Conservation (phyloP, 345 rosid genomes). For the Citrus sp. region DNA sequence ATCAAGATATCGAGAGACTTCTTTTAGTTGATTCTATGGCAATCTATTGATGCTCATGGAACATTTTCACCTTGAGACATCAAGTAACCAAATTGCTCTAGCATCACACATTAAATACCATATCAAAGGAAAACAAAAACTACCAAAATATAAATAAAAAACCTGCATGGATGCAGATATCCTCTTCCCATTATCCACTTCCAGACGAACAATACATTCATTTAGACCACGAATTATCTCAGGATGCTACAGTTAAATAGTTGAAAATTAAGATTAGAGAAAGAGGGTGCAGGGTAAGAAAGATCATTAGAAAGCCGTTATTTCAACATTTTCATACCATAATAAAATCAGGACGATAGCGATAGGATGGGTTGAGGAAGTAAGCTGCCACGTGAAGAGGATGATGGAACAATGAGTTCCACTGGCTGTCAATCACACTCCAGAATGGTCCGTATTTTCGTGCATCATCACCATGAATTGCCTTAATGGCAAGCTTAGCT, state of each 20-base stretch:
- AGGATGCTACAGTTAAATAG: slow-evolving; percentile 48
- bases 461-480: slow-evolving; percentile 55
- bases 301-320: neutral
- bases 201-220: slow-evolving; percentile 85
- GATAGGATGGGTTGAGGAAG: slow-evolving; percentile 84
- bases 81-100: neutral
- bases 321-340: slow-evolving; percentile 45
- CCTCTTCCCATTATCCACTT: slow-evolving; percentile 63
- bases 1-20: neutral
- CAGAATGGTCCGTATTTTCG: slow-evolving; percentile 75
- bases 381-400: slow-evolving; percentile 90
- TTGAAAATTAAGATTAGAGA: slow-evolving; percentile 8
- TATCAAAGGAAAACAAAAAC: neutral
- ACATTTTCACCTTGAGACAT: slow-evolving; percentile 8
- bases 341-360: slow-evolving; percentile 68
- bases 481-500: slow-evolving; percentile 60
- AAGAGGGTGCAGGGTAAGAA: neutral
- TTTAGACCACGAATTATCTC: slow-evolving; percentile 82
- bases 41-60: neutral
- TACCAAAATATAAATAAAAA: neutral
- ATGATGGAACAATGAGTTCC: slow-evolving; percentile 73
- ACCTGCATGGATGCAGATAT: slow-evolving; percentile 89
- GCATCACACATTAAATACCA: neutral
- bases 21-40: neutral
- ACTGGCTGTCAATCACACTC: slow-evolving; percentile 69